Evolutionary conservation across 305 asterid species (phyloP), one percentile per base, ranked within the genome.

Genomic region (Salvia sclarea): DNA sequence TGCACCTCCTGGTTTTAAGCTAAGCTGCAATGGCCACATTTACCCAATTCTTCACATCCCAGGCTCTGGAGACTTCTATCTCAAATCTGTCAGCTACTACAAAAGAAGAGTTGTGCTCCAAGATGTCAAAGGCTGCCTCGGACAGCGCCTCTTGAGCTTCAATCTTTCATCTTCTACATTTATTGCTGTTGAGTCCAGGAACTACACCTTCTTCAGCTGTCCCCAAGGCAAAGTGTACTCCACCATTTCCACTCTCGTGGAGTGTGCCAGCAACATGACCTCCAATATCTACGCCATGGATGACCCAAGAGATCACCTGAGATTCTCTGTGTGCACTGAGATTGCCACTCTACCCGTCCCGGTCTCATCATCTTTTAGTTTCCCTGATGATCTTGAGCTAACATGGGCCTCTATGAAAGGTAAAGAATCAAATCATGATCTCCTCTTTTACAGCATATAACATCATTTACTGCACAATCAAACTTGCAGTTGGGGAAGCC

Each of bases 251-350:
- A 25, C 2, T 25, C 62, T 54, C 24, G 60, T 86, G 24, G 66
- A 63, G 50, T 83, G 91, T 74, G 80, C 84, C 20, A 83, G 89
- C 76, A 83, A 81, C 73, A 58, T 74, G 38, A 81, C 88, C 17
- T 21, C 58, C 3, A 77, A 83, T 28, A 57, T 75, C 12, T 22
- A 83, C 43, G 83, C 85, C 22, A 67, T 82, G 2, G 6, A 6
- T 21, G 24, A 68, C 25, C 28, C 61, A 10, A 72, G 61, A 13
- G 70, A 53, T 66, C 68, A 70, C 9, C 62, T 68, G 79, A 66
- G 6, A 16, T 58, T 25, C 18, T 50, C 69, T 41, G 59, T 22
- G 70, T 83, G 91, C 68, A 71, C 45, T 3, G 54, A 66, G 55
- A 53, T 83, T 21, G 56, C 35, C 35, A 70, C 63, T 48, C 37